Evolutionary conservation across 768 basidiomycete genomes (phyloP).

Genomic region (Naganishia kalamii): DNA sequence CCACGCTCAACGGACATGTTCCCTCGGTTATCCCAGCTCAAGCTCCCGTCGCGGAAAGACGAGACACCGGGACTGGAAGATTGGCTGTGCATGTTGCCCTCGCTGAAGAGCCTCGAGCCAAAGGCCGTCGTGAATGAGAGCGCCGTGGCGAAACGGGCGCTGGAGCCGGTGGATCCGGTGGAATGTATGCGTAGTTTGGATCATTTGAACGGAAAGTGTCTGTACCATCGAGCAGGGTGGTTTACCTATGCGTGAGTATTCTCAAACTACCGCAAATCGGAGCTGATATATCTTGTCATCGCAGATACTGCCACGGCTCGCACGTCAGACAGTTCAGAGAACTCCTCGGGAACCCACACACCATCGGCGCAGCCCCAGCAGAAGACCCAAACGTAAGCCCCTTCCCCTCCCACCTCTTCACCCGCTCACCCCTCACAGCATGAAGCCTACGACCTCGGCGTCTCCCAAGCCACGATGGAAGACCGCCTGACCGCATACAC

Average conservation of each 20-base stretch:
- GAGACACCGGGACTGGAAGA: conserved; percentile 5
- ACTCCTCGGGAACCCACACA: conserved; percentile 59
- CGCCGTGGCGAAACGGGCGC: neutral
- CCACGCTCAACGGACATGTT: neutral
- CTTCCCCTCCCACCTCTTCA: conserved; percentile 32
- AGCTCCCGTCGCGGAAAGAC: neutral
- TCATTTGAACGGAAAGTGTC: conserved; percentile 39
- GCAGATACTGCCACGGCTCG: conserved; percentile 66
- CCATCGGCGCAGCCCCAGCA: conserved; percentile 67
- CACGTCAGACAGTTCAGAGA: conserved; percentile 96
- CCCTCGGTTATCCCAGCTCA: neutral
- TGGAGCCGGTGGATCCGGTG: conserved; percentile 29
- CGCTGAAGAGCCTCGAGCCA: conserved; percentile 17
- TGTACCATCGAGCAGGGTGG: conserved; percentile 42
- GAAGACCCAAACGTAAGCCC: conserved; percentile 73
- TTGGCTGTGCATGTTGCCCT: conserved; percentile 42
- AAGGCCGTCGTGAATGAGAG: neutral
- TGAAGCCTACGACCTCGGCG: conserved; percentile 45
- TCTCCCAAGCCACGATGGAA: conserved; percentile 30
- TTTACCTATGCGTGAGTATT: conserved; percentile 20
- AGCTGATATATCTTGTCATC: neutral
- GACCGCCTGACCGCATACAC: conserved; percentile 55
- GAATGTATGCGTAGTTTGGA: conserved; percentile 34
- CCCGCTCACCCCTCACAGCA: conserved; percentile 29
- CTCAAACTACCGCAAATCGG: neutral